Evolutionary conservation across 1,139 yeast genomes (phyloP), one percentile per base, ranked within the genome.

Genomic region (Zhuliangozyma parablackwelliae): DNA sequence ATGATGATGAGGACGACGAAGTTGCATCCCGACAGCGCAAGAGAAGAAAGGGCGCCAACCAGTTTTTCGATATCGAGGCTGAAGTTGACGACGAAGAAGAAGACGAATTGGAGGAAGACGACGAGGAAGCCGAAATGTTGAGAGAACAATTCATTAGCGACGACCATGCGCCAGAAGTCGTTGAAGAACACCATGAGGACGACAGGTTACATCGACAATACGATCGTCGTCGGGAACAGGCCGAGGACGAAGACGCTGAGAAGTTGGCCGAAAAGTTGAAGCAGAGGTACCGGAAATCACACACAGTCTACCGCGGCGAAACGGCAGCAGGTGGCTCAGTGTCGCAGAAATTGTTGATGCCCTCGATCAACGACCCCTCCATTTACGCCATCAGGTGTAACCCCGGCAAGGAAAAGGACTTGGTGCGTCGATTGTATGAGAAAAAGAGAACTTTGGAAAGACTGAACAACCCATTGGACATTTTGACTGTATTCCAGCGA

Each of bases 81-180:
- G 98, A 92, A 59, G 99, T 92, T 41, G 96, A 94, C 59, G 97
- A 92, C 43, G 98, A 92, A 49, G 98, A 92, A 42, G 98, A 92
- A 48, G 98, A 92, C 30, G 90, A 82, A 29, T 83, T 88, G 34
- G 76, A 70, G 37, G 97, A 90, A 49, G 97, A 89, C 42, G 96
- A 76, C 42, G 82, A 88, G 48, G 97, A 88, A 50, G 96, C 92
- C 9, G 97, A 85, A 46, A 65, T 87, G 30, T 78, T 85, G 40
- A 78, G 90, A 51, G 95, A 89, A 55, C 96, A 87, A 54, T 83
- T 82, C 56, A 78, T 83, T 47, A 78, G 81, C 7, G 95, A 84
- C 49, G 95, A 83, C 45, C 83, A 75, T 31, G 54, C 48, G 16
- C 77, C 69, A 11, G 78, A 69, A 27, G 75, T 63, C 23, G 66